Conservation (phyloP, 345 rosid genomes). For the Boechera retrofracta region DNA sequence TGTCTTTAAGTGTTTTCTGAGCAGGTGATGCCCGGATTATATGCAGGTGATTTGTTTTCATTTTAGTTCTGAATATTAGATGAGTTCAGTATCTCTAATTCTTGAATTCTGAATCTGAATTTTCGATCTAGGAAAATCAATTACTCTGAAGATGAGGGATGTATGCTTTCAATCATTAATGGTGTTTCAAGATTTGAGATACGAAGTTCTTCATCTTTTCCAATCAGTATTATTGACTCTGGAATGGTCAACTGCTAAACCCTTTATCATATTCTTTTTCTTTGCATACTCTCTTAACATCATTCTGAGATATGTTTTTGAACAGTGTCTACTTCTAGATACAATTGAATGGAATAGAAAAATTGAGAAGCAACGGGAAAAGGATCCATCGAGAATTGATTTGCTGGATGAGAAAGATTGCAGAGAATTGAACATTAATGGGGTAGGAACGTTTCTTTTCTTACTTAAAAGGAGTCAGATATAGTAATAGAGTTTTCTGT, state of each 20-base stretch:
- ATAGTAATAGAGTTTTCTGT: neutral
- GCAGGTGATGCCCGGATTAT: conserved; percentile 71
- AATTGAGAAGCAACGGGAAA: conserved; percentile 49
- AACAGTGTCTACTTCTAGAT: conserved; percentile 53
- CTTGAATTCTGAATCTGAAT: conserved; percentile 6
- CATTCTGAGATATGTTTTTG: conserved; percentile 11
- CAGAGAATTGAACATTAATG: conserved; percentile 53
- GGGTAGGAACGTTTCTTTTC: conserved; percentile 48
- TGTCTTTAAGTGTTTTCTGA: conserved; percentile 20
- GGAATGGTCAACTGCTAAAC: conserved; percentile 55
- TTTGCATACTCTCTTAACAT: neutral
- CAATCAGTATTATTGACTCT: conserved; percentile 61
- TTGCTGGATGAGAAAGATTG: conserved; percentile 57
- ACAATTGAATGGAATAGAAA: conserved; percentile 56
- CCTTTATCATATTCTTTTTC: neutral
- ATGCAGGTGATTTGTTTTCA: conserved; percentile 60
- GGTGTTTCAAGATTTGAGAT: conserved; percentile 49
- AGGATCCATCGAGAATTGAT: conserved; percentile 62
- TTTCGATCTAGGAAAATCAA: conserved; percentile 54
- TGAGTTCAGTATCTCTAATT: neutral
- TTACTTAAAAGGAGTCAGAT: neutral
- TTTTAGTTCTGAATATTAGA: neutral
- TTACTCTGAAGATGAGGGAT: conserved; percentile 52
- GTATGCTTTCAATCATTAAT: conserved; percentile 42
- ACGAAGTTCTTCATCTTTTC: conserved; percentile 53